Percentiles rank a stretch among this genome's conserved stretches.
These are phyloP conservation scores for Aureoboletus auriporus DNA, from an alignment of 768 basidiomycete species.

Conservation along the genomic window DNA sequence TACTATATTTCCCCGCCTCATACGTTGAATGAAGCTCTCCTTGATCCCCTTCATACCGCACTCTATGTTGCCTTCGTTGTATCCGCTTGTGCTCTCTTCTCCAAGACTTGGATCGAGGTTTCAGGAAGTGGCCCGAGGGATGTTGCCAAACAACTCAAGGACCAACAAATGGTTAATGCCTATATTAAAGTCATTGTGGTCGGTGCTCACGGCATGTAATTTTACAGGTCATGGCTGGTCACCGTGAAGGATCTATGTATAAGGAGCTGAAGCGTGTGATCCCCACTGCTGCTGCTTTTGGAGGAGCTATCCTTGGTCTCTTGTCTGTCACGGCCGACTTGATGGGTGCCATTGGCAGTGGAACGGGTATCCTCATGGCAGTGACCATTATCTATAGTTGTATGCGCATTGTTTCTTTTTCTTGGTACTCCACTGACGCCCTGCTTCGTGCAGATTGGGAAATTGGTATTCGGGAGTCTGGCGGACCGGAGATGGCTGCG, in stretches of 20 bases:
- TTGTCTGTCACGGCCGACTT: slow-evolving; percentile 90
- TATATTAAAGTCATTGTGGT: background rate
- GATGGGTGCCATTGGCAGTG: slow-evolving; percentile 94
- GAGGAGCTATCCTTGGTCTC: slow-evolving; percentile 93
- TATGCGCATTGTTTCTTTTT: slow-evolving; percentile 1
- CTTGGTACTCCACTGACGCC: background rate
- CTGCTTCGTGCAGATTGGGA: slow-evolving; percentile 69
- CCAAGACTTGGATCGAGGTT: slow-evolving; percentile 99
- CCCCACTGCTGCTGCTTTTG: slow-evolving; percentile 95
- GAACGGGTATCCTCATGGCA: slow-evolving; percentile 95
- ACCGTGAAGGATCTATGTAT: slow-evolving; percentile 98
- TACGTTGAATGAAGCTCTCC: slow-evolving; percentile 79
- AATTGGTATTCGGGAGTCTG: slow-evolving; percentile 78
- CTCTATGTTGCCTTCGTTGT: slow-evolving; percentile 92
- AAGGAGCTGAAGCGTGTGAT: slow-evolving; percentile 98
- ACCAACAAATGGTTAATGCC: slow-evolving; percentile 84
- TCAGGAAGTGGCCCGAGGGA: slow-evolving; percentile 95
- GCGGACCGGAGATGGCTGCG: slow-evolving; percentile 79
- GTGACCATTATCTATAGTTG: slow-evolving; percentile 96
- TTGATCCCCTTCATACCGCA: slow-evolving; percentile 91
- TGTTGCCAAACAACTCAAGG: slow-evolving; percentile 97
- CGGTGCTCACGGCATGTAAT: background rate
- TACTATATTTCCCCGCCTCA: slow-evolving; percentile 99
- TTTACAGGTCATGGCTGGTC: slow-evolving; percentile 71
- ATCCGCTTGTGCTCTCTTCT: slow-evolving; percentile 93